Percentiles rank a stretch among this genome's conserved stretches.
These are phyloP conservation scores for Breviolum minutum DNA, from an alignment of 73 alveolate genomes.

Conservation along the genomic window DNA sequence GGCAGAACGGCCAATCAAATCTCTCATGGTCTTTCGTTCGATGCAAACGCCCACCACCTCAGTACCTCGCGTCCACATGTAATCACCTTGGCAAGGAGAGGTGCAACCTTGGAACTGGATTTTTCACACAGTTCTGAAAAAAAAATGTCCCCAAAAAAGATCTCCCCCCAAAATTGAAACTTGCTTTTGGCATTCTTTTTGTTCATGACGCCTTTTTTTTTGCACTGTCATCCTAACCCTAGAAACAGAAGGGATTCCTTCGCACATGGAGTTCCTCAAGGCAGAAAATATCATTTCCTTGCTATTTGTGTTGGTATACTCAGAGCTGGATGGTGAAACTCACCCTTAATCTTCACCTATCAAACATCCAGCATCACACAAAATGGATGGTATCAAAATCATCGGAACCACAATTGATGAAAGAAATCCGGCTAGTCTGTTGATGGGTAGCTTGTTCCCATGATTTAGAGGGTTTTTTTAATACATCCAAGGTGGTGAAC, in stretches of 20 bases:
- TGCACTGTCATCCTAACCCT: background rate
- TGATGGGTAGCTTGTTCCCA: too few species aligned
- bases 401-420: too few species aligned
- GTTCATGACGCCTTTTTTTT: too few species aligned
- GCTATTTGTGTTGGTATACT: too few species aligned
- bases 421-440: too few species aligned
- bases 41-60: conserved; percentile 32
- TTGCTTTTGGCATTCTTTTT: background rate
- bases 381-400: too few species aligned
- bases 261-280: background rate
- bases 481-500: too few species aligned
- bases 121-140: too few species aligned
- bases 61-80: conserved; percentile 8
- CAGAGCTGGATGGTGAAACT: too few species aligned
- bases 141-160: background rate
- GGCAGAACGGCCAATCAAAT: conserved; percentile 34
- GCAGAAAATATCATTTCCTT: background rate
- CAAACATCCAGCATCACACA: too few species aligned
- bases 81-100: conserved; percentile 3
- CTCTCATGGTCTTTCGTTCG: conserved; percentile 59
- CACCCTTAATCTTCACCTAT: too few species aligned
- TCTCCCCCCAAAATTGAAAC: background rate
- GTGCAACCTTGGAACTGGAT: background rate
- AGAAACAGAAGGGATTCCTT: background rate
- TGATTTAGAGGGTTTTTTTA: too few species aligned